Evolutionary conservation across 2,329 filamentous ascomycete genomes (phyloP).

Genomic region (Fusarium subtropicale): DNA sequence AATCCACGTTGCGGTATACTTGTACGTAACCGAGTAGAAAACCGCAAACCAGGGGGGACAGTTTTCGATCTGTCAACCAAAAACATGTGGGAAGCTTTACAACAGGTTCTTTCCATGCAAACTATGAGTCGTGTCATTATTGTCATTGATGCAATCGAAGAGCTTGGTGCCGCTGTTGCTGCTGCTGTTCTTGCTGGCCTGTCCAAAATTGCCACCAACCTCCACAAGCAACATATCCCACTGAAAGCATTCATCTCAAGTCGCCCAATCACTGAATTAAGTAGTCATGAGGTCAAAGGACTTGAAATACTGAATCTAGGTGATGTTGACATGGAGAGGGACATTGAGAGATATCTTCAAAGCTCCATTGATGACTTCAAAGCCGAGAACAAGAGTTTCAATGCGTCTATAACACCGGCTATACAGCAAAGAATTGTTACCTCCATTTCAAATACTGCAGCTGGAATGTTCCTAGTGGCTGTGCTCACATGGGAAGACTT

Average conservation of each 20-base stretch:
- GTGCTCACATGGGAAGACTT: background rate
- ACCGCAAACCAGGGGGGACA: background rate
- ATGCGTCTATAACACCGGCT: background rate
- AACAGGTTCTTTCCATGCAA: background rate
- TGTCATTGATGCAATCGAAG: background rate
- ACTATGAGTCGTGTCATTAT: background rate
- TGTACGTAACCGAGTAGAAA: background rate
- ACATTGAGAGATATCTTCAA: background rate
- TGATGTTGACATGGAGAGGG: background rate
- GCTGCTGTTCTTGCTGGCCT: background rate
- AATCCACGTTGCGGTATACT: background rate
- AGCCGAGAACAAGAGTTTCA: background rate
- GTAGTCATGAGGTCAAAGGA: background rate
- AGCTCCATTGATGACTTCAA: background rate
- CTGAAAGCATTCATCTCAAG: background rate
- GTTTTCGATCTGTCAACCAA: background rate
- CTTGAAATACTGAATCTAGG: background rate
- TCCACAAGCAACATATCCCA: background rate
- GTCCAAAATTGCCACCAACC: background rate
- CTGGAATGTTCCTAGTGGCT: background rate
- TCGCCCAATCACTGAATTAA: background rate
- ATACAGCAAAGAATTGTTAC: background rate
- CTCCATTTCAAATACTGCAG: background rate
- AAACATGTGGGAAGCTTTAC: background rate
- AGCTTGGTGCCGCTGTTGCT: background rate